Conservation (phyloP, 2,329 filamentous ascomycete species). For the Talaromyces amestolkiae region DNA sequence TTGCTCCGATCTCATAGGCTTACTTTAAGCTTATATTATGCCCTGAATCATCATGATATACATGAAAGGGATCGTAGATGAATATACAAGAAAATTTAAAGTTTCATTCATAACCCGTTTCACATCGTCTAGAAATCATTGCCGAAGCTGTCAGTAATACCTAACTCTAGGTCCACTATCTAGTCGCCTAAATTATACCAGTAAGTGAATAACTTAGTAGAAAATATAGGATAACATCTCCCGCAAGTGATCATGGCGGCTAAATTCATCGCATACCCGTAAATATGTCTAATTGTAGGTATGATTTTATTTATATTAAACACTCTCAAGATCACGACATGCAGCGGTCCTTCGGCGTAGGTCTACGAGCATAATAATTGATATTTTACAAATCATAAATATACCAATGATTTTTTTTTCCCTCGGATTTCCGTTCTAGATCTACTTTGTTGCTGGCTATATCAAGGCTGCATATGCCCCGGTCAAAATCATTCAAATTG, state of each 20-base stretch:
- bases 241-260: not conserved
- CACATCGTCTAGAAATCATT: conserved; percentile 2
- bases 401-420: too few relatives aligned
- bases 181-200: not conserved
- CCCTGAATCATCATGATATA: not conserved
- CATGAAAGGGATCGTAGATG: not conserved
- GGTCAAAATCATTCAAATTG: not conserved
- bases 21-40: not conserved
- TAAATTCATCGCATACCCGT: not conserved
- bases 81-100: not conserved
- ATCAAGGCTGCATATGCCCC: not conserved
- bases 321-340: not conserved
- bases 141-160: not conserved
- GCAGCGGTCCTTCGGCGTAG: not conserved
- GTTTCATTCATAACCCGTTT: not conserved
- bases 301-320: not conserved
- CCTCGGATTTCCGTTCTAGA: not conserved
- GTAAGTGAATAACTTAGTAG: not conserved
- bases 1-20: conserved; percentile 20
- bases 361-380: not conserved
- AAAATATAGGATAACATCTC: not conserved
- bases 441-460: not conserved
- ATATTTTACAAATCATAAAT: not conserved
- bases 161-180: not conserved
- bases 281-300: not conserved